These are phyloP conservation scores for Trichoderma pleuroti DNA, from an alignment of 2,329 filamentous ascomycete genomes.

Conservation along the genomic window DNA sequence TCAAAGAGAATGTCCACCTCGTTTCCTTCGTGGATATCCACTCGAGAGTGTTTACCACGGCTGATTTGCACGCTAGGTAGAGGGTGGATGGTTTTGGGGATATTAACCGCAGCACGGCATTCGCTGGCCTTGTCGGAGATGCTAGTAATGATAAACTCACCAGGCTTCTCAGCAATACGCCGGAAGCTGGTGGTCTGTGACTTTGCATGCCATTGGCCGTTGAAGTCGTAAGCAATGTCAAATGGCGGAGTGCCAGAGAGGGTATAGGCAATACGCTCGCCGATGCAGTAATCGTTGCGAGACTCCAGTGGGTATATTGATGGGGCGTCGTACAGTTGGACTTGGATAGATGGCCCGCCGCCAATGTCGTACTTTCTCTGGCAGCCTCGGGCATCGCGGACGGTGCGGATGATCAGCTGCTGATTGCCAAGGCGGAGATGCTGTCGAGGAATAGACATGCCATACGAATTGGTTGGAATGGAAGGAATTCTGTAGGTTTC, in stretches of 20 bases:
- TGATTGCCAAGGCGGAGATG: conserved; percentile 87
- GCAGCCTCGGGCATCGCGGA: conserved; percentile 84
- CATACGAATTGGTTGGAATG: conserved; percentile 70
- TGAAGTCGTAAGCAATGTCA: conserved; percentile 87
- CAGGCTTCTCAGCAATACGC: conserved; percentile 87
- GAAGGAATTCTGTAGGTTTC: conserved; percentile 80
- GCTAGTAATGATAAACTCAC: conserved; percentile 81
- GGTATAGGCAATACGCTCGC: conserved; percentile 88
- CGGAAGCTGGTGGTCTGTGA: conserved; percentile 80
- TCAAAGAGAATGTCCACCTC: conserved; percentile 92
- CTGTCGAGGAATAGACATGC: conserved; percentile 79
- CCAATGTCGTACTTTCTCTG: conserved; percentile 70
- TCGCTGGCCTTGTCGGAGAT: conserved; percentile 85
- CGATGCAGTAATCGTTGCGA: conserved; percentile 86
- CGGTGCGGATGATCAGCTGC: conserved; percentile 81
- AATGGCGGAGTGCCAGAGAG: conserved; percentile 90
- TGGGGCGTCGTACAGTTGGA: conserved; percentile 89
- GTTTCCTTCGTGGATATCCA: conserved; percentile 95
- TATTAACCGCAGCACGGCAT: conserved; percentile 74
- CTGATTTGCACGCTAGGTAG: conserved; percentile 89
- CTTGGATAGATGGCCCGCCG: conserved; percentile 73
- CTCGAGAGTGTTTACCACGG: conserved; percentile 72
- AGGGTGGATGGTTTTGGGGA: conserved; percentile 82
- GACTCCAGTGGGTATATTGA: conserved; percentile 85
- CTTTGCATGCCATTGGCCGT: conserved; percentile 75